Base-by-base conservation (phyloP, 345 rosid species). In the Murraya koenigii region DNA sequence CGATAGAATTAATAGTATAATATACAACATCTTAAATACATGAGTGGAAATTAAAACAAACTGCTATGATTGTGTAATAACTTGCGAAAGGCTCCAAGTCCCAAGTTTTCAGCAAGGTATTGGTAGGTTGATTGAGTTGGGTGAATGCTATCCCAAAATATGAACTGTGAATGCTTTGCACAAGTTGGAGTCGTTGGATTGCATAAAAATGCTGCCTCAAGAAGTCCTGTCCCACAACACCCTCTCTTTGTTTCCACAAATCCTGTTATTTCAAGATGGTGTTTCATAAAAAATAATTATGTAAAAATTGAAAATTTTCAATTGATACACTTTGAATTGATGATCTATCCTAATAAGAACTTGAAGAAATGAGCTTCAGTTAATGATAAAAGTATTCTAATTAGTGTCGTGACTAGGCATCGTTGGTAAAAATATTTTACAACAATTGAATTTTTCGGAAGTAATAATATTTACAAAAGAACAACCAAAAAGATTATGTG, bases 101-200 rank as follows among this genome's bases (percentile, higher is more conserved):
- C 75, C 26, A 86, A 55, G 72, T 75, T 49, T 5, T 75, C 3
- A 9, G 74, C 39, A 2, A 83, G 17, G 41, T 39, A 23, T 13
- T 71, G 38, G 56, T 89, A 80, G n/a, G 83, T 82, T 7, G 88
- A 73, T 78, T 86, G 81, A n/a, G 82, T 71, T 8, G 84, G 89
- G 80, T 90, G 92, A 32, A 86, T 74, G 69, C 80, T 70, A 41
- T 90, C 90, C 81, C 86, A 88, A 68, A 88, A 90, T 26, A 89
- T 6, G 73, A 64, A 83, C 58, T 88, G 47, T 17, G 83, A 85
- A 20, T 85, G 71, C 30, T 77, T 80, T 22, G 4, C 19, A 38
- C 94, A 88, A 2, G 49, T 75, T 39, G 80, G 83, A 15, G 83
- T 79, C 19, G 20, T 2, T 39, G 38, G 28, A 61, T 82, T 80